Evolutionary conservation across 345 rosid genomes (phyloP).

Genomic region (Noccaea bulbosa): DNA sequence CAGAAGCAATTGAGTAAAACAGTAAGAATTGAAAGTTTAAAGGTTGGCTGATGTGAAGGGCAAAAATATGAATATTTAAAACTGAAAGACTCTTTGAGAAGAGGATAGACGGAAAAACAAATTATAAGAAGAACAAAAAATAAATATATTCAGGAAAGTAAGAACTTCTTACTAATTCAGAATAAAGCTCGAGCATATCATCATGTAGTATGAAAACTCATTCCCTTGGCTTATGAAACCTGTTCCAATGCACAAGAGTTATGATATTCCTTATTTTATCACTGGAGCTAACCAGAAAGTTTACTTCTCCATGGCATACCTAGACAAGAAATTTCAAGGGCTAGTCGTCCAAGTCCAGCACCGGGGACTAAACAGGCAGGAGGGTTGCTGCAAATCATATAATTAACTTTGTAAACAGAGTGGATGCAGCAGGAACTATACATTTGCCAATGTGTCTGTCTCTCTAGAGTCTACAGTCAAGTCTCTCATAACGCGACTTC

Average conservation of each 20-base stretch:
- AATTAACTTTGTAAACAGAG: conserved; percentile 31
- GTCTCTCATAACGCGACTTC: background rate
- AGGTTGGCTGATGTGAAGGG: background rate
- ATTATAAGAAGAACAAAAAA: background rate
- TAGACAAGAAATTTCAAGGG: conserved; percentile 90
- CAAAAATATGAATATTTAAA: background rate
- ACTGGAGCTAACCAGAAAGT: background rate
- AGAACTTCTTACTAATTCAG: conserved; percentile 76
- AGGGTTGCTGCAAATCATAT: conserved; percentile 54
- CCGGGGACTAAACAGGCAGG: conserved; percentile 98
- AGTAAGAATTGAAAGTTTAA: background rate
- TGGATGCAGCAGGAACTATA: conserved; percentile 16
- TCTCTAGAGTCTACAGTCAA: background rate
- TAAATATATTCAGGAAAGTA: background rate
- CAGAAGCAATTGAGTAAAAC: conserved; percentile 6
- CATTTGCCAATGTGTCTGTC: background rate
- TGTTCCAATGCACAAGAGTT: conserved; percentile 46
- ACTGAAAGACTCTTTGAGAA: conserved; percentile 11
- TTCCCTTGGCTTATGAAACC: conserved; percentile 99
- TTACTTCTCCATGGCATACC: conserved; percentile 53
- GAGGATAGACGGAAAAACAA: background rate
- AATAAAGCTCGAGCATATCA: conserved; percentile 98
- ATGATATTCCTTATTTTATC: conserved; percentile 6
- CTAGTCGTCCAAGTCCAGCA: conserved; percentile 98
- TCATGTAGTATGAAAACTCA: conserved; percentile 99